Conservation (phyloP, 2,329 filamentous ascomycete species). For the Sarocladium brachiariae region DNA sequence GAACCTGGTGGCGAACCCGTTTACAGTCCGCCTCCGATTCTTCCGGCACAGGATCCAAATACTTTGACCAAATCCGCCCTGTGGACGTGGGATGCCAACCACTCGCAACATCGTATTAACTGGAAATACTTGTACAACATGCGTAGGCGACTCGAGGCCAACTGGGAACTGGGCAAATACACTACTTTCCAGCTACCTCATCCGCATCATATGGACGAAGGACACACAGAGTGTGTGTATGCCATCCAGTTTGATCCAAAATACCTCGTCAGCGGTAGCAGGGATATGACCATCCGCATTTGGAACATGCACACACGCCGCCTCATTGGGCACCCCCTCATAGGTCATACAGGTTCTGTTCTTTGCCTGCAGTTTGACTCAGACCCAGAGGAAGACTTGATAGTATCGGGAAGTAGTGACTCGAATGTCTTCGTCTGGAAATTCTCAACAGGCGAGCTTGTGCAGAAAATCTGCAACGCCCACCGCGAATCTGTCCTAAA, state of each 20-base stretch:
- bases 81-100: constrained; percentile 43
- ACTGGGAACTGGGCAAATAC: constrained; percentile 81
- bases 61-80: constrained; percentile 36
- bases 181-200: constrained; percentile 88
- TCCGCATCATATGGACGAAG: constrained; percentile 70
- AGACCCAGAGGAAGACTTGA: constrained; percentile 75
- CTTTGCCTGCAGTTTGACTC: constrained; percentile 94
- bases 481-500: constrained; percentile 91
- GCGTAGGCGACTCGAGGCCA: constrained; percentile 75
- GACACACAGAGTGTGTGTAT: constrained; percentile 89
- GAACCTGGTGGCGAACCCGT: constrained; percentile 27
- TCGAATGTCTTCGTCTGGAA: constrained; percentile 85
- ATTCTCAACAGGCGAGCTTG: constrained; percentile 80
- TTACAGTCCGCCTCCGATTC: constrained; percentile 23
- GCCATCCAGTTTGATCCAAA: constrained; percentile 82
- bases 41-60: constrained; percentile 21
- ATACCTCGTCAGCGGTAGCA: constrained; percentile 86
- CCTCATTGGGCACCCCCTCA: constrained; percentile 65
- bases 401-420: constrained; percentile 95
- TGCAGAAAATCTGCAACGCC: constrained; percentile 69
- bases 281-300: constrained; percentile 79
- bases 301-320: constrained; percentile 84
- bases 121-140: constrained; percentile 94
- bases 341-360: constrained; percentile 78
- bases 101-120: constrained; percentile 60